Base-by-base conservation (phyloP, 2,329 filamentous ascomycete species). In the Aureobasidium zeae region DNA sequence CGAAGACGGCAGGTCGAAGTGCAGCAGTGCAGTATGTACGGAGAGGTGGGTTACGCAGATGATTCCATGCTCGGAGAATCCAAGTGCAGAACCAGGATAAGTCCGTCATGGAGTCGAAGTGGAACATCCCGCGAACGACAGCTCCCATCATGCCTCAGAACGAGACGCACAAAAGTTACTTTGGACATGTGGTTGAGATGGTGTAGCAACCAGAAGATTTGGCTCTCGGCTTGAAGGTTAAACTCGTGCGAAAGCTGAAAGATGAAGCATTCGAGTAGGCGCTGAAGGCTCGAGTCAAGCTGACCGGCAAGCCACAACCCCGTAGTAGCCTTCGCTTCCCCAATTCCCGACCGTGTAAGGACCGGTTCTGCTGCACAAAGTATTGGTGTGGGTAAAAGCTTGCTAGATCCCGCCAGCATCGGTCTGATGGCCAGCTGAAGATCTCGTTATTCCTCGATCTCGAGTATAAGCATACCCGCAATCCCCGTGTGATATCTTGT, bases 61-160 rank as follows among this genome's bases (percentile, higher is more conserved):
- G n/a, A 15, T 30, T 24, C 21, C 19, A 26, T 19, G 8, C 25
- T 22, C 36, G 36, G 36, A 30, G 17, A 29, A 39, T 16, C 36
- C 17, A 19, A 4, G 28, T 25, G 13, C 7, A 17, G 11, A 28
- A 41, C 37, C n/a, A 41, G 37, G 37, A 21, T 25, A 24, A 32
- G 26, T 31, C 28, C 37, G 37, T 41, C 37, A 41, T 41, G 28
- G 21, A 22, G n/a, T 24, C 26, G n/a, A 24, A 15, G 32, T 6
- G 37, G 10, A 21, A 12, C 24, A n/a, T 16, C 13, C 13, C 13
- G 12, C 20, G 10, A 32, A 25, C 20, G 8, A 31, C 13, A 32
- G 13, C 19, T 15, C 9, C 4, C 11, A n/a, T 32, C 4, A 9
- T 25, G 35, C 21, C 10, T 11, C 20, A 15, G n/a, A 19, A 6